A percentile compares a stretch with the other conserved stretches of the same genome.
phyloP scores from a whole-genome alignment of 495 filamentous ascomycete genomes.

The Lophiostoma macrostomum region DNA sequence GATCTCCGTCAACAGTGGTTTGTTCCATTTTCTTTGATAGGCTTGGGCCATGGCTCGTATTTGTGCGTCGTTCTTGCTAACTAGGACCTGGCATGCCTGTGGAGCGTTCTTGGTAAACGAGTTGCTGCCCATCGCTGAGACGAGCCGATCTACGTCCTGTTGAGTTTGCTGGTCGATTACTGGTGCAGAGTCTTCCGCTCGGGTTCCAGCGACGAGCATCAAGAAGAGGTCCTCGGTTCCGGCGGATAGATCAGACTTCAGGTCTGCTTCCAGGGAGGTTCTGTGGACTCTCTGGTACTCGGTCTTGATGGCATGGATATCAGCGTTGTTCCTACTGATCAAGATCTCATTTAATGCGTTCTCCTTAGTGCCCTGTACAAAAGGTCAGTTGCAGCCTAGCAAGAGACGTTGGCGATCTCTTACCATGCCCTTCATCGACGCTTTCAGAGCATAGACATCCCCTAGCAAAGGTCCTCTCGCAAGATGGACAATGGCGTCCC shows the following conservation, averaged over 20 bases:
- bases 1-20: conserved; percentile 66
- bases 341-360: conserved; percentile 80
- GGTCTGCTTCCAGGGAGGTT: conserved; percentile 54
- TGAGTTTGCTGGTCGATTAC: conserved; percentile 68
- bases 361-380: conserved; percentile 94
- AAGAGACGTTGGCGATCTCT: no score
- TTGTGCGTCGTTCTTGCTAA: conserved; percentile 69
- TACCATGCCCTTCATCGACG: conserved; percentile 68
- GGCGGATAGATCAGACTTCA: conserved; percentile 73
- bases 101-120: conserved; percentile 72
- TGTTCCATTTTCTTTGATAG: conserved; percentile 65
- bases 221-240: conserved; percentile 81
- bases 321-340: conserved; percentile 76
- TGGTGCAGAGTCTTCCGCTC: conserved; percentile 72
- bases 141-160: conserved; percentile 66
- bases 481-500: conserved; percentile 64
- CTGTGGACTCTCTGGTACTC: conserved; percentile 66
- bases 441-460: conserved; percentile 62
- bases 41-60: conserved; percentile 72
- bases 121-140: conserved; percentile 67
- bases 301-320: conserved; percentile 75
- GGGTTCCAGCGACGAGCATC: conserved; percentile 66
- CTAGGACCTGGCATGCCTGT: conserved; percentile 72
- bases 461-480: conserved; percentile 72
- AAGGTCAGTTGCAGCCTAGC: no score